Evolutionary conservation across 2,329 filamentous ascomycete species (phyloP), one percentile per base, ranked within the genome.

Genomic region (Colletotrichum sp.): DNA sequence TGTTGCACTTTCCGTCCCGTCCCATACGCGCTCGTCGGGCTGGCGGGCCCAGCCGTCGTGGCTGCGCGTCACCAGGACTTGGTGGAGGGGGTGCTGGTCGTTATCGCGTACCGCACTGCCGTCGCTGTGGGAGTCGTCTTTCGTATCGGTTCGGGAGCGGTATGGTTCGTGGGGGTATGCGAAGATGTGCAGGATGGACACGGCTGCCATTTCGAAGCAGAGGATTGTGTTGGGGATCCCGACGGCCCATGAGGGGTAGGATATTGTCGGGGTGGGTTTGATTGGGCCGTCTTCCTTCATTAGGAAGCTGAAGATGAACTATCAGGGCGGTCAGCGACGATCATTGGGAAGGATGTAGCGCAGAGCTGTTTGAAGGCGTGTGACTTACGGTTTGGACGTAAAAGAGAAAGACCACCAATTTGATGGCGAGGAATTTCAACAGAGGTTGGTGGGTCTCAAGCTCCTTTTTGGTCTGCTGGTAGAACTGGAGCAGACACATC

Each of bases 231-330:
- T 73, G n/a, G 71, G 71, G 4, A 73, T 43, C 0, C 65, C 71
- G 15, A 73, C 71, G 5, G 65, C 64, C 65, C 71, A 73, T 2
- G 71, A 69, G 3, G 65, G 65, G n/a, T 64, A 32, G 0, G 65
- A 73, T 3, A 73, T 69, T 5, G 32, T 26, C 0, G 65, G 18
- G 7, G 71, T 30, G 4, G 71, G 55, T 21, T 64, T 61, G 5
- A 73, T 32, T 2, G 71, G 26, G 8, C 71, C 71, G 7, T 38
- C 64, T 21, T 73, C 65, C 1, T 38, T 36, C 15, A 58, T 69
- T 7, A 73, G 58, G 16, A 73, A 38, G 18, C 26, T 65, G 57
- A 73, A 73, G 16, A 73, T 36, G 30, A 63, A 68, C 57, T 69
- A 2, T 32, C 8, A 10, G 5, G 10, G 13, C 6, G 6, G 36